Base-by-base conservation (phyloP, 768 basidiomycete species). In the Imleria badia region DNA sequence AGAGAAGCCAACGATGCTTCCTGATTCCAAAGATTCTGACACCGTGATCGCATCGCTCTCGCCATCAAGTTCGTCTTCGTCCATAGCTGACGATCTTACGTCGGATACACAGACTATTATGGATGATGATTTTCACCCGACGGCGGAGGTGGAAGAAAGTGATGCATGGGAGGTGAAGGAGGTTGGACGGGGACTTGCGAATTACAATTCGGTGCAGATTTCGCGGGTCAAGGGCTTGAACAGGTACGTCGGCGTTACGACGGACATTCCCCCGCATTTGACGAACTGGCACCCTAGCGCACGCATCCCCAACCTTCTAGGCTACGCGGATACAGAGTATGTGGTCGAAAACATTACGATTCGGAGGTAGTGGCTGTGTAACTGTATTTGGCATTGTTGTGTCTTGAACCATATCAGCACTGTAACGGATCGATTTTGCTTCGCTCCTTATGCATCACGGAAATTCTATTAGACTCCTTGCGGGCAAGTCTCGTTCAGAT, bases 341-440 rank as follows among this genome's bases (percentile, higher is more conserved):
- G 94, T 98, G 45, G 95, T 96, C 7, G 97, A 98, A 66, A 92
- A 94, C 65, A 86, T 97, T 63, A 93, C 91, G 3, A 88, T 96
- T 48, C 80, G 87, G 49, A 3, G 17, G 67, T 83, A 63, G 77
- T 81, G 79, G 80, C 79, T 74, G 74, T 80, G 77, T 62, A 53
- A 54, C 60, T 66, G 4, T 78, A 66, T 78, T 69, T 69, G 60
- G 43, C 38, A 12, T 43, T 63, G 54, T 66, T 65, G 42, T 67
- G 45, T 52, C 30, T 10, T 34, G 23, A 12, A 22, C 55, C 60
- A 58, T 52, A 61, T 46, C 49, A 36, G 31, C n/a, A 8, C n/a
- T 19, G 31, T 20, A 49, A 40, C 31, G 30, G 29, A 35, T 46
- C 41, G 13, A n/a, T 56, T 46, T 62, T 55, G 33, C 47, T 42